Evolutionary conservation across 2,329 filamentous ascomycete genomes (phyloP).

Genomic region (Leptosphaerulina australis): DNA sequence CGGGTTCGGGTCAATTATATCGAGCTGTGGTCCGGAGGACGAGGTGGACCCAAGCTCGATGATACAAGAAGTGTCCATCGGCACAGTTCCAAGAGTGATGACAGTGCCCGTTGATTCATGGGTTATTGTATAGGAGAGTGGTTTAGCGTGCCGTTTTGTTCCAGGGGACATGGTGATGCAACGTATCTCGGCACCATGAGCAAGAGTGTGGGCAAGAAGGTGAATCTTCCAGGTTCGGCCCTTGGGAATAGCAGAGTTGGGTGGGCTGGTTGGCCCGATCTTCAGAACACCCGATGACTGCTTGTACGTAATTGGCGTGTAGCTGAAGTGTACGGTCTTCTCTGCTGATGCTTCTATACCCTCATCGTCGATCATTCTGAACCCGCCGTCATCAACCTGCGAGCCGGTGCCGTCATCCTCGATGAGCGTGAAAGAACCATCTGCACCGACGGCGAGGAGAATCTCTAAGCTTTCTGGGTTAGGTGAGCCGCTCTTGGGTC

Average conservation of each 20-base stretch:
- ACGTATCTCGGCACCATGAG: slow-evolving; percentile 24
- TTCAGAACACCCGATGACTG: slow-evolving; percentile 45
- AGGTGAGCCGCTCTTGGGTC: slow-evolving; percentile 55
- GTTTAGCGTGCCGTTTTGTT: slow-evolving; percentile 37
- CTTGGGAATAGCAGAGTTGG: slow-evolving; percentile 36
- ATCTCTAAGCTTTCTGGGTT: slow-evolving; percentile 59
- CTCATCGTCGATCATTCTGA: slow-evolving; percentile 52
- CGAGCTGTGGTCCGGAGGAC: slow-evolving; percentile 36
- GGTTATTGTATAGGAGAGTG: slow-evolving; percentile 22
- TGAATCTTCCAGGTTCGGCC: slow-evolving; percentile 41
- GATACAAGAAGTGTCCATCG: slow-evolving; percentile 31
- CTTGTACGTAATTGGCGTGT: slow-evolving; percentile 48
- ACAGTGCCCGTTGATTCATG: slow-evolving; percentile 36
- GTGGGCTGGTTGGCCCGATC: slow-evolving; percentile 41
- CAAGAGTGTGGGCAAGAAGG: slow-evolving; percentile 39
- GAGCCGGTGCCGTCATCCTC: slow-evolving; percentile 55
- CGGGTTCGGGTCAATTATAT: slow-evolving; percentile 41
- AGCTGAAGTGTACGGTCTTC: slow-evolving; percentile 40
- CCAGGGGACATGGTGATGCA: slow-evolving; percentile 31
- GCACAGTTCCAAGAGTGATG: slow-evolving; percentile 31
- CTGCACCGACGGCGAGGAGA: slow-evolving; percentile 52
- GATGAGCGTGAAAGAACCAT: slow-evolving; percentile 57
- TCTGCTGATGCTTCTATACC: slow-evolving; percentile 28
- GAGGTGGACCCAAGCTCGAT: slow-evolving; percentile 33
- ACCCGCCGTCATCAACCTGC: slow-evolving; percentile 45